Evolutionary conservation across 306 rosid genomes (phyloP), one percentile per base, ranked within the genome.

Genomic region (Prunus fruticosa): DNA sequence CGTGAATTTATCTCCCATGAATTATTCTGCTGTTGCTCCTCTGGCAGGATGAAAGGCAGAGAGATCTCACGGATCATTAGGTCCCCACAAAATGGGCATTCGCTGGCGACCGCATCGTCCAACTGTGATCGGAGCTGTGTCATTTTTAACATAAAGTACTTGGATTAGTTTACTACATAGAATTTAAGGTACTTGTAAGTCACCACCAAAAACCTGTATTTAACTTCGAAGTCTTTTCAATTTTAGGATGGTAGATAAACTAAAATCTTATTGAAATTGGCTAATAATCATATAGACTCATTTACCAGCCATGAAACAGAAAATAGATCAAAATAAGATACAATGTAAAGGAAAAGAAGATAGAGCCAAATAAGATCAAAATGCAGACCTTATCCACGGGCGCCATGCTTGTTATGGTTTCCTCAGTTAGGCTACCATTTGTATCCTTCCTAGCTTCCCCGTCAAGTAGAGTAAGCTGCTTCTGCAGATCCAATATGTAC

Each of bases 71-170:
- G 82, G 70, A 95, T 90, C 96, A 92, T 95, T 82, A 95, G 66
- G 73, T 89, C 96, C 5, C 98, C 97, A 62, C 97, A 95, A 85
- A 92, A 95, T 30, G 98, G 97, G 86, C 98, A 95, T 80, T 92
- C 97, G 66, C 96, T 88, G 4, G 98, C 98, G 80, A 92, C 83
- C 51, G 97, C 96, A 76, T 95, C 98, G 41, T 95, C 98, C 86
- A 95, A 73, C 87, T 95, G 97, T 14, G 93, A 87, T 45, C 97
- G 97, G 27, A 92, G 97, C 96, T 95, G 96, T 76, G n/a, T 18
- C 49, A 70, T 51, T 51, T 38, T 27, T 11, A 18, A 76, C 52
- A 78, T 30, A 28, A 71, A 62, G 6, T 52, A 9, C 62, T 73
- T 9, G 25, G 77, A 67, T 78, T 72, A 71, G 54, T 61, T 72